Base-by-base conservation (phyloP, 1,139 yeast genomes). In the Pichiaceae sp. region DNA sequence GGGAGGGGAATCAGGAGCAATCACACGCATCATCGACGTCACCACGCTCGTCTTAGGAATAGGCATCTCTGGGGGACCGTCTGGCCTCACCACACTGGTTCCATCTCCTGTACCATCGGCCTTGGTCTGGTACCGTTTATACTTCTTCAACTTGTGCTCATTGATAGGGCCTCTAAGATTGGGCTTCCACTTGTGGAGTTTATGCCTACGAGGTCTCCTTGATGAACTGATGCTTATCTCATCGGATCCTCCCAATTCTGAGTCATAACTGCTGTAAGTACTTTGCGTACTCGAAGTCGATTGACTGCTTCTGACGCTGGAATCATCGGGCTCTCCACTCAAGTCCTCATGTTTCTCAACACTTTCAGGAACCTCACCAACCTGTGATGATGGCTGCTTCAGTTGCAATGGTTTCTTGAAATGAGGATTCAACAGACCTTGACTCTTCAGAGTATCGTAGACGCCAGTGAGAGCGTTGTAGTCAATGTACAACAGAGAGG, bases 1-100 rank as follows among this genome's bases (percentile, higher is more conserved):
- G 0, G 89, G 71, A 0, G 98, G 98, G 8, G 82, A 61, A 1
- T 96, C 95, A 1, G 97, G 97, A n/a, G 85, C 59, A 3, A 91
- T 59, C 9, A 87, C 72, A 1, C 87, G 72, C 1, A 86, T 73
- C 0, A 94, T 95, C 2, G 95, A 78, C 45, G 83, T 87, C n/a
- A 89, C 58, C 40, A 89, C 74, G 0, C 94, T 81, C 0, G 93
- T 68, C 48, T 78, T 83, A 1, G 89, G 91, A 4, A 59, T 45
- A 3, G 46, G 38, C 29, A 42, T 15, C 5, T 4, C 32, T 7
- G 36, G 21, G 14, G 8, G 8, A 12, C 5, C 28, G n/a, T 5
- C 14, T 12, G 8, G 14, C 18, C 16, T 16, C 42, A 45, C 24
- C 11, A 7, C 11, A 21, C 11, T 11, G 11, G 24, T 7, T 12